Percentiles rank a stretch among this genome's conserved stretches.
Evolutionary conservation across 2,329 filamentous ascomycete genomes (phyloP).

Genomic region (Curvularia lunata): DNA sequence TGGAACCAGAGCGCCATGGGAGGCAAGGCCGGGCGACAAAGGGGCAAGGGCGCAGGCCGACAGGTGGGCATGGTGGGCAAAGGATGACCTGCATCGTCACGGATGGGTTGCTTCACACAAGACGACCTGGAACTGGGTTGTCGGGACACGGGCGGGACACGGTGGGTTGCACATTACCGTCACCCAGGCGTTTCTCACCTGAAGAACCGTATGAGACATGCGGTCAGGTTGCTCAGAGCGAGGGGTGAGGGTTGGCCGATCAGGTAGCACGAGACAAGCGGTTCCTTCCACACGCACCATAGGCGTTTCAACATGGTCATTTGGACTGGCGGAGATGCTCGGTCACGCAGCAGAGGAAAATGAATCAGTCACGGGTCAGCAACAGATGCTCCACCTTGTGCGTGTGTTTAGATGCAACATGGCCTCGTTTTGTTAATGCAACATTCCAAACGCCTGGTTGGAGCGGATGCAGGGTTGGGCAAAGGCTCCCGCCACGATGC

Average conservation of each 20-base stretch:
- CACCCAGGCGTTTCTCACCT: conserved; percentile 38
- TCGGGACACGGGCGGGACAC: conserved; percentile 36
- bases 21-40: conserved; percentile 40
- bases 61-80: conserved; percentile 45
- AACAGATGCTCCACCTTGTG: conserved; percentile 20
- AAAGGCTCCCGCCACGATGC: conserved; percentile 31
- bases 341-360: conserved; percentile 29
- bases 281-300: conserved; percentile 34
- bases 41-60: conserved; percentile 50
- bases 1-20: conserved; percentile 41
- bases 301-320: conserved; percentile 37
- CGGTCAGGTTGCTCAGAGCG: conserved; percentile 31
- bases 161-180: conserved; percentile 44
- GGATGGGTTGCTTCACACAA: conserved; percentile 36
- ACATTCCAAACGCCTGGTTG: conserved; percentile 40
- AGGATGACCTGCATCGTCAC: conserved; percentile 50
- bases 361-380: conserved; percentile 28
- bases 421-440: conserved; percentile 44
- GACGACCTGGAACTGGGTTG: conserved; percentile 42
- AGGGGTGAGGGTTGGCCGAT: conserved; percentile 32
- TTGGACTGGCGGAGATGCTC: conserved; percentile 43
- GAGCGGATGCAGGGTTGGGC: conserved; percentile 31
- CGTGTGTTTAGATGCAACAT: conserved; percentile 41
- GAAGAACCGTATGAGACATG: conserved; percentile 45
- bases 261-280: conserved; percentile 42